Conservation (phyloP, 164 flowering plant species). For the Liquidambar formosana region DNA sequence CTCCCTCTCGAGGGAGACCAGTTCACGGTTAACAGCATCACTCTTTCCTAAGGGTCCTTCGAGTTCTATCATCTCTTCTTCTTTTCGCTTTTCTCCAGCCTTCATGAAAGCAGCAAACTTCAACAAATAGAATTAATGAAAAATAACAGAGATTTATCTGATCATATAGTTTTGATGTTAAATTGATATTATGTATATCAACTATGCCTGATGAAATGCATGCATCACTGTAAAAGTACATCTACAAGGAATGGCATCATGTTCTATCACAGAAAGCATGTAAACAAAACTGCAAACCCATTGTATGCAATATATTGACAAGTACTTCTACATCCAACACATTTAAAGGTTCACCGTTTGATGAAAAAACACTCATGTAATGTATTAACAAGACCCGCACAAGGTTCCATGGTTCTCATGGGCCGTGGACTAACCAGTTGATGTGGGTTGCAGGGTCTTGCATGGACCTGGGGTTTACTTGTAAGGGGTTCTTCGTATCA, state of each 20-base stretch:
- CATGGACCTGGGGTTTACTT: too few relatives aligned
- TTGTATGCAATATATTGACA: not conserved
- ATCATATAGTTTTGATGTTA: not conserved
- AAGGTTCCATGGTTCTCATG: too few relatives aligned
- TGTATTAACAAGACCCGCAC: too few relatives aligned
- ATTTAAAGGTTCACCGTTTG: too few relatives aligned
- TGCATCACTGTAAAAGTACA: not conserved
- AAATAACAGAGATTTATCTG: not conserved
- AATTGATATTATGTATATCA: not conserved
- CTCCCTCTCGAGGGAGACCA: conserved; percentile 77
- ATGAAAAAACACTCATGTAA: too few relatives aligned
- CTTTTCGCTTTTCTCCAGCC: conserved; percentile 99
- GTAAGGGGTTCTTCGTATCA: too few relatives aligned
- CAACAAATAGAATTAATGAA: not conserved
- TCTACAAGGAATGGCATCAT: not conserved
- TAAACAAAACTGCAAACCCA: not conserved
- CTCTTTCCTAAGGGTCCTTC: conserved; percentile 89
- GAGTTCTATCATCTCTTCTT: conserved; percentile 91
- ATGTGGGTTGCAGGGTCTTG: too few relatives aligned
- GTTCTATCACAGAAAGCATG: not conserved
- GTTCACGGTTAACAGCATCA: conserved; percentile 69
- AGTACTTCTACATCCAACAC: too few relatives aligned
- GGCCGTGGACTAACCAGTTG: too few relatives aligned
- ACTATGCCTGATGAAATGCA: not conserved
- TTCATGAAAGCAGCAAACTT: conserved; percentile 21